A percentile compares a stretch with the other conserved stretches of the same genome.
These are phyloP conservation scores for Trichoderma sp. DNA, from an alignment of 2,329 filamentous ascomycete species.

Conservation along the genomic window DNA sequence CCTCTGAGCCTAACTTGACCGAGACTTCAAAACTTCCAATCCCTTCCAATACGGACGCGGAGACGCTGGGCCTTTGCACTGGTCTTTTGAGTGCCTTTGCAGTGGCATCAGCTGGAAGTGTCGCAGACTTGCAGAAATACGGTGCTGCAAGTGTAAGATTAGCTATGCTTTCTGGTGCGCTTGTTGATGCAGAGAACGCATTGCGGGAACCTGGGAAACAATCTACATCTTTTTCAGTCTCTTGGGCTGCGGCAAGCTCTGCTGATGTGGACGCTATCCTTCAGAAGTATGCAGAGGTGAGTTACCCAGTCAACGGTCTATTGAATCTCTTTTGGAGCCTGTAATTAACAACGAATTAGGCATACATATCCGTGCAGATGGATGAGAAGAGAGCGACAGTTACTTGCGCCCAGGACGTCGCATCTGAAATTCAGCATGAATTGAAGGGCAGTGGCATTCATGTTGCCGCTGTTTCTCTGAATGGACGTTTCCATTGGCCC, in stretches of 20 bases:
- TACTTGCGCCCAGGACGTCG: not conserved
- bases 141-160: not conserved
- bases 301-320: not conserved
- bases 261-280: conserved; percentile 23
- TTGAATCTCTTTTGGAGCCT: not conserved
- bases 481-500: not conserved
- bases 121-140: not conserved
- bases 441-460: not conserved
- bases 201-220: conserved; percentile 38
- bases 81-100: not conserved
- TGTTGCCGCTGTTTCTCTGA: not conserved
- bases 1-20: not conserved
- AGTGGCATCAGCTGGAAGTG: not conserved
- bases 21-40: not conserved
- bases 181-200: not conserved
- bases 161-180: not conserved
- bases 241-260: conserved; percentile 37
- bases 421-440: not conserved
- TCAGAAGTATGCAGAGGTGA: conserved; percentile 26
- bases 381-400: not conserved
- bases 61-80: not conserved
- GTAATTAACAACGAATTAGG: not conserved
- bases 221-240: conserved; percentile 37
- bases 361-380: not conserved
- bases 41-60: not conserved